Percentiles rank a stretch among this genome's conserved stretches.
These are phyloP conservation scores for Chamaecrista fasciculata DNA, from an alignment of 306 rosid genomes.

Conservation along the genomic window DNA sequence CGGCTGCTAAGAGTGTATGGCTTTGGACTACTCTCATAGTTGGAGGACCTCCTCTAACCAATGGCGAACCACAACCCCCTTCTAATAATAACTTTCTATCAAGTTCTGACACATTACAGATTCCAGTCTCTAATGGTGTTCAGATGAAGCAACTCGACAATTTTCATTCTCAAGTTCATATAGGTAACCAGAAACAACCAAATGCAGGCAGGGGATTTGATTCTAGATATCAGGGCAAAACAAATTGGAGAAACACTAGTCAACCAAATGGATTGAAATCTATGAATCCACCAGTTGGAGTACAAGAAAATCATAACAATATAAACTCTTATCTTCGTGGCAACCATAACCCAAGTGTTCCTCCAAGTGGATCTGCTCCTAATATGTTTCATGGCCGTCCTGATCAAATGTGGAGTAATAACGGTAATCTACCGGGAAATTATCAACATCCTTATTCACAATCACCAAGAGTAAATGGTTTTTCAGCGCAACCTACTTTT, in stretches of 20 bases:
- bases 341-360: conserved; percentile 36
- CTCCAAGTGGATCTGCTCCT: conserved; percentile 44
- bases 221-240: conserved; percentile 51
- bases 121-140: conserved; percentile 34
- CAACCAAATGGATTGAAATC: conserved; percentile 46
- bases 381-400: conserved; percentile 41
- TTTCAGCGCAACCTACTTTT: conserved; percentile 51
- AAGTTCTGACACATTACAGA: conserved; percentile 38
- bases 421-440: conserved; percentile 40
- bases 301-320: conserved; percentile 50
- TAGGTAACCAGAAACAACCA: conserved; percentile 49
- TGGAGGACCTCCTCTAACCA: conserved; percentile 71
- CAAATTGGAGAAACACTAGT: conserved; percentile 44
- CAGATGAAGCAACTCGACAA: conserved; percentile 40
- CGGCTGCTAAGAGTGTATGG: conserved; percentile 95
- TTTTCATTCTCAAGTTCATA: conserved; percentile 39
- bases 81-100: conserved; percentile 35
- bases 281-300: conserved; percentile 44
- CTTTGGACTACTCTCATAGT: conserved; percentile 83
- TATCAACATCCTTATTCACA: conserved; percentile 50
- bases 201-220: conserved; percentile 54
- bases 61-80: conserved; percentile 64
- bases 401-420: conserved; percentile 50
- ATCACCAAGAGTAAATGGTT: conserved; percentile 48
- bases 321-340: conserved; percentile 36